A percentile compares a stretch with the other conserved stretches of the same genome.
These are phyloP conservation scores for Candida fluviatilis DNA, from an alignment of 805 yeast genomes.

Conservation along the genomic window DNA sequence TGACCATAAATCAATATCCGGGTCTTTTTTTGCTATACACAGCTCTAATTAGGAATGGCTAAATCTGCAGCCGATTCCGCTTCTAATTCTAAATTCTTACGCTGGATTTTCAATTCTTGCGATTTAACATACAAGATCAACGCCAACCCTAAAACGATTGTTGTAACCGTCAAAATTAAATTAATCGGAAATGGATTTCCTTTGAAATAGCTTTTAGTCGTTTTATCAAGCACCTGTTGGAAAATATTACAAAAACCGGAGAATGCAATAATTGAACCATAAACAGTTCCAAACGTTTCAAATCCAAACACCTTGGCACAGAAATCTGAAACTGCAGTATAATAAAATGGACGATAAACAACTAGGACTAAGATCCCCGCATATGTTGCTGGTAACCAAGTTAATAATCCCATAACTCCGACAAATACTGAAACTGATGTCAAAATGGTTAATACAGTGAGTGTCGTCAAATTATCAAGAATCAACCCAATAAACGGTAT, in stretches of 20 bases:
- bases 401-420: slow-evolving; percentile 68
- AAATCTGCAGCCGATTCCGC: slow-evolving; percentile 56
- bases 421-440: slow-evolving; percentile 53
- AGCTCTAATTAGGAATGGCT: slow-evolving; percentile 41
- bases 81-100: slow-evolving; percentile 54
- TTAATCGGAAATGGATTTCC: slow-evolving; percentile 84
- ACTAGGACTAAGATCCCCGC: slow-evolving; percentile 71
- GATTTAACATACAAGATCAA: slow-evolving; percentile 43
- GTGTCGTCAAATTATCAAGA: slow-evolving; percentile 67
- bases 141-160: slow-evolving; percentile 47
- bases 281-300: slow-evolving; percentile 85
- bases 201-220: slow-evolving; percentile 63
- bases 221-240: slow-evolving; percentile 64
- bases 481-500: slow-evolving; percentile 84
- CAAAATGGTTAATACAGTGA: slow-evolving; percentile 52
- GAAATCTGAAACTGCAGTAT: slow-evolving; percentile 88
- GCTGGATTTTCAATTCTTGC: slow-evolving; percentile 38
- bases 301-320: slow-evolving; percentile 92
- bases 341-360: slow-evolving; percentile 84
- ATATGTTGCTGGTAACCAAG: slow-evolving; percentile 54
- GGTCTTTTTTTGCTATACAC: no score
- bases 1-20: no score
- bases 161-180: slow-evolving; percentile 46
- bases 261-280: slow-evolving; percentile 78
- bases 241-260: slow-evolving; percentile 77